Evolutionary conservation across 148 eudicot species (phyloP).

Genomic region (Euryodendron excelsum): DNA sequence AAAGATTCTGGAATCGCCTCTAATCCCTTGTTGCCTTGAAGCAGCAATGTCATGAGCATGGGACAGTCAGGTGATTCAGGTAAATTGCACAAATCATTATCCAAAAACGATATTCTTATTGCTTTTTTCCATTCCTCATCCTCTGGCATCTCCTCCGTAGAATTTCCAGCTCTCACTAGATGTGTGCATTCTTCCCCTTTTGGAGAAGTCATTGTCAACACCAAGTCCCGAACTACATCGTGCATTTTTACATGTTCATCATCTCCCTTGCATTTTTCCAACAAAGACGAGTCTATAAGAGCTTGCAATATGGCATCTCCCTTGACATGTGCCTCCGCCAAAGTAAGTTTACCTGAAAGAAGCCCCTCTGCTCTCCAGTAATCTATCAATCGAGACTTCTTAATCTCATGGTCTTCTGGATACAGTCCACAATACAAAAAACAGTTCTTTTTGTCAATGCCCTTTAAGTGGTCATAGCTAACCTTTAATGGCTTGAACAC

Average conservation of each 20-base stretch:
- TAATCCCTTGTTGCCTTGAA: neutral
- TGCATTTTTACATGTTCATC: neutral
- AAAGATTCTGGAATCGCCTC: neutral
- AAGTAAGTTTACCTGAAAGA: neutral
- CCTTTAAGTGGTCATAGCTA: neutral
- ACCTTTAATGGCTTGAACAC: neutral
- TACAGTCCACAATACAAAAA: slow-evolving; percentile 1
- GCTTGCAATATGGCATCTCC: neutral
- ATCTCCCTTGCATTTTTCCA: neutral
- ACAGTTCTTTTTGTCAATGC: neutral
- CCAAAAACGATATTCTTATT: neutral
- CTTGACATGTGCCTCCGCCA: neutral
- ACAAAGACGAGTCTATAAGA: neutral
- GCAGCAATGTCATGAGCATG: neutral
- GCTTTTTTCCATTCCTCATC: neutral
- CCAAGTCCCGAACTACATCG: neutral
- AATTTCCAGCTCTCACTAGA: neutral
- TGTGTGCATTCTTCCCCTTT: neutral
- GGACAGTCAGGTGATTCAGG: neutral
- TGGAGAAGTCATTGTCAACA: neutral
- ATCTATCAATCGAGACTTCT: neutral
- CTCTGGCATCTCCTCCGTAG: neutral
- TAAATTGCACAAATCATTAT: neutral
- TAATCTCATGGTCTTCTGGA: neutral
- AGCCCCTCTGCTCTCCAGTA: neutral